Evolutionary conservation across 306 rosid species (phyloP).

Genomic region (Casuarina glauca): DNA sequence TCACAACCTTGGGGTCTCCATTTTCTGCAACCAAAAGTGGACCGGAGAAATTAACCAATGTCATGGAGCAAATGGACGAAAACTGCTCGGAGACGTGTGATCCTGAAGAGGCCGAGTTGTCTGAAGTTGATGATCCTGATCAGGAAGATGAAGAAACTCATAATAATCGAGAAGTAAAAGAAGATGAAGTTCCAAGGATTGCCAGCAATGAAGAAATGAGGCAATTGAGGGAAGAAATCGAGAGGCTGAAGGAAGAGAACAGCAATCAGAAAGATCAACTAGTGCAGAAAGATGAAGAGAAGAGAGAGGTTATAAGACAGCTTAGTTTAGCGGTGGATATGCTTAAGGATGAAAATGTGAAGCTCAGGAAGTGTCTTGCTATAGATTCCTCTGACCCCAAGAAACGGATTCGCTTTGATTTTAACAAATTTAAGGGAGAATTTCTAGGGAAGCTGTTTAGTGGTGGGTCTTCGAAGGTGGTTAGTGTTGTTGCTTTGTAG

Average conservation of each 20-base stretch:
- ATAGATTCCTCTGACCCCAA: slow-evolving; percentile 36
- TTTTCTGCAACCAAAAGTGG: slow-evolving; percentile 55
- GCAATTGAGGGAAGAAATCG: slow-evolving; percentile 47
- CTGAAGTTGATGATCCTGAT: slow-evolving; percentile 87
- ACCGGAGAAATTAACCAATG: slow-evolving; percentile 34
- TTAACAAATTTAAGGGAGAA: slow-evolving; percentile 47
- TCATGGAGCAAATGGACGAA: slow-evolving; percentile 49
- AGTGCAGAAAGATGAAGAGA: slow-evolving; percentile 69
- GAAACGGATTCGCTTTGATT: slow-evolving; percentile 55
- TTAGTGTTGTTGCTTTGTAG: slow-evolving; percentile 53
- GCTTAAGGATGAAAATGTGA: slow-evolving; percentile 67
- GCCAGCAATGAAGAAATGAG: slow-evolving; percentile 34
- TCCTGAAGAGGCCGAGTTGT: slow-evolving; percentile 56
- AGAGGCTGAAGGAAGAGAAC: slow-evolving; percentile 51
- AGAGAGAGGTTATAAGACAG: slow-evolving; percentile 72
- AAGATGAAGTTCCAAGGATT: slow-evolving; percentile 16
- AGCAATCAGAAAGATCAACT: slow-evolving; percentile 42
- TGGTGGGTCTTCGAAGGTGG: slow-evolving; percentile 36
- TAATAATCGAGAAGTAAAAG: slow-evolving; percentile 21
- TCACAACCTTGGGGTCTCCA: slow-evolving; percentile 48
- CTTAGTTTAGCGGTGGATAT: slow-evolving; percentile 68
- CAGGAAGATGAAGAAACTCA: slow-evolving; percentile 37
- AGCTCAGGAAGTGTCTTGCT: slow-evolving; percentile 50
- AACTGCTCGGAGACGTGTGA: slow-evolving; percentile 53
- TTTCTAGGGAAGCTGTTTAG: slow-evolving; percentile 50